Conservation (phyloP, 2,329 filamentous ascomycete species). For the Botryotinia convoluta region DNA sequence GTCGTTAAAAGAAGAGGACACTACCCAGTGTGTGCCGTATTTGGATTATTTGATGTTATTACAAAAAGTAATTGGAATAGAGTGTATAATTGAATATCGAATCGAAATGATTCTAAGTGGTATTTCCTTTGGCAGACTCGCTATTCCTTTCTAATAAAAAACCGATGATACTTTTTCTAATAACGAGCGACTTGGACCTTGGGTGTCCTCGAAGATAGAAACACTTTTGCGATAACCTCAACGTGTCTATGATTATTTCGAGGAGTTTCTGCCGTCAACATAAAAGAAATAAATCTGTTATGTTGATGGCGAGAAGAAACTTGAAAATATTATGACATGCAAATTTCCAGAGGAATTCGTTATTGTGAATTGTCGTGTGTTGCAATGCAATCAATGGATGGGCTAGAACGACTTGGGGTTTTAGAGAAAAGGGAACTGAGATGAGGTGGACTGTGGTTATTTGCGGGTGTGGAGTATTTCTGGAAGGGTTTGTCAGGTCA, state of each 20-base stretch:
- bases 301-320: conserved; percentile 26
- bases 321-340: conserved; percentile 31
- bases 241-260: conserved; percentile 28
- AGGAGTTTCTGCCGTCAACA: conserved; percentile 26
- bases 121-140: conserved; percentile 6
- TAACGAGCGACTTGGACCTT: conserved; percentile 38
- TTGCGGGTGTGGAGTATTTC: conserved; percentile 4
- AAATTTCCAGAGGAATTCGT: conserved; percentile 2
- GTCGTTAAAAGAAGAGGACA: conserved; percentile 22
- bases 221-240: conserved; percentile 29
- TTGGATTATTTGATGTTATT: conserved; percentile 12
- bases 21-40: conserved; percentile 9
- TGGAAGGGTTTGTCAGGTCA: neutral
- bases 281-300: conserved; percentile 18
- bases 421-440: conserved; percentile 12
- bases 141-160: conserved; percentile 11
- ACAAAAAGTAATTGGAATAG: neutral
- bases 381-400: neutral
- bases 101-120: neutral
- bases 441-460: conserved; percentile 12
- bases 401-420: conserved; percentile 5
- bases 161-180: conserved; percentile 1
- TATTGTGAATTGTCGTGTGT: conserved; percentile 5
- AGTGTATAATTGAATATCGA: neutral
- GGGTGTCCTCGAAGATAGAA: conserved; percentile 34